Evolutionary conservation across 2,329 filamentous ascomycete species (phyloP).

Genomic region (Fusarium miscanthi): DNA sequence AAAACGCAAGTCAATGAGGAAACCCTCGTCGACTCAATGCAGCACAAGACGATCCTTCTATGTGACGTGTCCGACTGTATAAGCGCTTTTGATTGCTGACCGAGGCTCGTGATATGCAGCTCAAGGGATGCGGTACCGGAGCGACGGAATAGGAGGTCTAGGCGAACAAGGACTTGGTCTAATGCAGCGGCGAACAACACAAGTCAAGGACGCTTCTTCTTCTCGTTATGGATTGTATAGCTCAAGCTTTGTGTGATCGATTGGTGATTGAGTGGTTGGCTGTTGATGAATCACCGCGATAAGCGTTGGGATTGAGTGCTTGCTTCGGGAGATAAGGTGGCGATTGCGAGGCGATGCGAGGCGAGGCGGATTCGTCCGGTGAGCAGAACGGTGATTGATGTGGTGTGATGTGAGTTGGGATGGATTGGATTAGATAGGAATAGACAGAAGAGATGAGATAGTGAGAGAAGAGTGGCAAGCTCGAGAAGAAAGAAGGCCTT

Average conservation of each 20-base stretch:
- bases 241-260: constrained; percentile 37
- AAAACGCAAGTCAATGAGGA: constrained; percentile 30
- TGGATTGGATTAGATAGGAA: constrained; percentile 28
- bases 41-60: constrained; percentile 26
- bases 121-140: constrained; percentile 17
- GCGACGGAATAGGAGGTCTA: constrained; percentile 27
- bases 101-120: constrained; percentile 19
- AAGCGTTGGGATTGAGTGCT: constrained; percentile 35
- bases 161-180: constrained; percentile 33
- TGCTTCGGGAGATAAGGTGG: constrained; percentile 40
- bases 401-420: constrained; percentile 9
- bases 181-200: constrained; percentile 34
- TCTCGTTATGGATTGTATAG: constrained; percentile 43
- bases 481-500: constrained; percentile 53
- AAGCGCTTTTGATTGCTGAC: constrained; percentile 27
- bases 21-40: constrained; percentile 45
- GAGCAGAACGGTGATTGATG: constrained; percentile 30
- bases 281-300: constrained; percentile 39
- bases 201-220: constrained; percentile 49
- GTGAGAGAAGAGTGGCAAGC: constrained; percentile 47
- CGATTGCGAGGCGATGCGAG: constrained; percentile 30
- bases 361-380: constrained; percentile 41
- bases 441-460: constrained; percentile 37
- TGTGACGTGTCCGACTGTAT: constrained; percentile 12
- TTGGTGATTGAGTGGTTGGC: constrained; percentile 6